These are phyloP conservation scores for Rhodomyrtus psidioides DNA, from an alignment of 441 rosid genomes.

Conservation along the genomic window DNA sequence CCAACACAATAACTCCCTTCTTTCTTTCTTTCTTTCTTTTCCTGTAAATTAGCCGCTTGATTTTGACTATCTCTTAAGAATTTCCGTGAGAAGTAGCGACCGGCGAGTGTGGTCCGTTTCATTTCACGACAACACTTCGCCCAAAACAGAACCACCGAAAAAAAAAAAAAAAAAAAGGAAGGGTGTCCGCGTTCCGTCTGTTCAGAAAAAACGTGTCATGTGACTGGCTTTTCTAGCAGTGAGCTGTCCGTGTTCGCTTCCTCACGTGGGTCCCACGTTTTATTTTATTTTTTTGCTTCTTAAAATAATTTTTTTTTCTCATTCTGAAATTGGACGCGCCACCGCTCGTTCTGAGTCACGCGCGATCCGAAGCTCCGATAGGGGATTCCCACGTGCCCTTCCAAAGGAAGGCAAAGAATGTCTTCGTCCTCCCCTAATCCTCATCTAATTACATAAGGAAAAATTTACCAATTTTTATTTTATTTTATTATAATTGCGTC, in stretches of 20 bases:
- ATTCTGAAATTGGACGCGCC: too few species aligned
- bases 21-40: neutral
- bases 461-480: too few species aligned
- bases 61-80: neutral
- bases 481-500: too few species aligned
- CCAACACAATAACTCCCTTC: neutral
- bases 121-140: neutral
- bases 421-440: neutral
- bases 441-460: neutral
- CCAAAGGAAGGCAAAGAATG: neutral
- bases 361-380: neutral
- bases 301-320: too few species aligned
- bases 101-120: neutral
- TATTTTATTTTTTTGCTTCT: rapidly evolving
- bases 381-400: neutral
- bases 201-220: neutral
- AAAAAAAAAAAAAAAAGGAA: neutral
- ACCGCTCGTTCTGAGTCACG: neutral
- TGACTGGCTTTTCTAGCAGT: neutral
- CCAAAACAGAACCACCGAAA: neutral
- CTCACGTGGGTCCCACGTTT: neutral
- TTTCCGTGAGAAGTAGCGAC: neutral
- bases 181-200: neutral
- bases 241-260: neutral
- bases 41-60: neutral